Base-by-base conservation (phyloP, 495 filamentous ascomycete genomes). In the Penicillium malachiteum region DNA sequence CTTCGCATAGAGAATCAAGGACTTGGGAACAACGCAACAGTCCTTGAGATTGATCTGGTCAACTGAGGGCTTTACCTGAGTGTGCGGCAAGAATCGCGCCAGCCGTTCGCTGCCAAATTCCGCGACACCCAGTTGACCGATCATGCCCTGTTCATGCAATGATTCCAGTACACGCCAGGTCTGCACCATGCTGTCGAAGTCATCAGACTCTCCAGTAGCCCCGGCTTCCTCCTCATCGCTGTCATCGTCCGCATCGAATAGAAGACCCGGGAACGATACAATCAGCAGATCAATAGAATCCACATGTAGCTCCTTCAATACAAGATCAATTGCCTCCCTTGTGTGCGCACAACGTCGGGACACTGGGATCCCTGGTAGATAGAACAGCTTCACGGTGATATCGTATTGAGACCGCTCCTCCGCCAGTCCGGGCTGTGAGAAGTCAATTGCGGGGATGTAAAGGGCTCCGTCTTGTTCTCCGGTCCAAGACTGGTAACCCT, bases 31-130 rank as follows among this genome's bases (percentile, higher is more conserved):
- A 16, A 93, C 91, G 71, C 94, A 97, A 74, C 92, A 97, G 70
- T 97, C 92, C 61, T 91, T 88, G 46, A 96, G 81, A 71, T 97
- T 97, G 79, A 99, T 95, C 82, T 99, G 94, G 72, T 97, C 84
- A 21, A 97, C 94, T 3, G 83, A 76, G 9, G 94, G 95, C 62
- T 84, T 86, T 43, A 96, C 75, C 41, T 74, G 78, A 16, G 89
- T 87, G 44, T 80, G 74, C 10, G 78, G 78, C 8, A 90, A 72
- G 53, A 91, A 82, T n/a, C 81, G 77, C 2, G 81, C 70, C 39
- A 98, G 72, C 47, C 93, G 85, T 66, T 92, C 86, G 46, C 80
- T 88, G 32, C 93, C 91, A 66, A 96, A 97, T 67, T 99, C 94
- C 40, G 95, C 83, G 10, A 97, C 78, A 0, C 94, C 95, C 18